Base-by-base conservation (phyloP, 2,329 filamentous ascomycete species). In the Dactylellina cionopaga region DNA sequence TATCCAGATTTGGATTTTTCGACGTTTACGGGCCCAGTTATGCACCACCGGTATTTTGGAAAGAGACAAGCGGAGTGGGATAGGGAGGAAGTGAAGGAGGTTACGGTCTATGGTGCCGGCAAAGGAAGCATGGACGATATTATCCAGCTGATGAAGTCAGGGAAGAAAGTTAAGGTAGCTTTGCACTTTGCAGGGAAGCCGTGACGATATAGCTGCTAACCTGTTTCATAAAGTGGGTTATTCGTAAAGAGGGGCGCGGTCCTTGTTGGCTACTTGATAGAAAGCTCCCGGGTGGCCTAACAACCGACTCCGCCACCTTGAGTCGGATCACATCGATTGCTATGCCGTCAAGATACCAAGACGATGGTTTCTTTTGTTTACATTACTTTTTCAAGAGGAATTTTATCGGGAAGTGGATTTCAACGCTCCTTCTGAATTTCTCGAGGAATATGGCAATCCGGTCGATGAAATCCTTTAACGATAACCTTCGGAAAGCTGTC, bases 101-200 rank as follows among this genome's bases (percentile, higher is more conserved):
- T 83, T 2, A 82, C 84, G 0, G 82, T 90, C 2, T 81, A 89
- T 2, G 89, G 88, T 2, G 86, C 82, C 0, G 82, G 83, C 13
- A 90, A 90, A 76, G 88, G 85, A 1, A 86, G 85, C 1, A 89
- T 84, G 82, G 88, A 90, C 77, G 84, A 85, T 1, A 85, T 85
- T 0, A 88, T 88, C 76, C 82, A 84, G 1, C 86, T 85, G 58
- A 86, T 85, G 4, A 81, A 82, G 0, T 79, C 82, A 0, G 86
- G 85, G 1, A 82, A 84, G 35, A 80, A 83, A 56, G 86, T 88
- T 5, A 82, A 86, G 46, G 56, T 62, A 27, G 17, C 6, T 17
- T 9, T 33, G 13, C 15, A 9, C 11, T 52, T 11, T 52, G 3
- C 5, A n/a, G 24, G 11, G 17, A 35, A 35, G 6, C 3, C 15